phyloP scores from a whole-genome alignment of 169 alveolate genomes.

The Plasmodium reichenowi region DNA sequence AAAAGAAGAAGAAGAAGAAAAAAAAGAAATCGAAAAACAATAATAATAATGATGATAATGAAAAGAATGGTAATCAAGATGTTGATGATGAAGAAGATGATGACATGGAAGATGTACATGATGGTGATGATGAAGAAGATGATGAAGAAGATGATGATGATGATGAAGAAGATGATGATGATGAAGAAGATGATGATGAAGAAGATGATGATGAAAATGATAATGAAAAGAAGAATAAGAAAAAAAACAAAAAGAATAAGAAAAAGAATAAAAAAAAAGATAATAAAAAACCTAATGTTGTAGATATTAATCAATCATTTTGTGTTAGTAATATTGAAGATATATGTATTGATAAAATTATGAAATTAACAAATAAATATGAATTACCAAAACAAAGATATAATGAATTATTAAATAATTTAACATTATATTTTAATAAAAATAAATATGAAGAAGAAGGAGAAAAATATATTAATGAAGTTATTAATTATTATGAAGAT shows the following conservation, averaged over 20 bases:
- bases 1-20: conserved; percentile 48
- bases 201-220: conserved; percentile 11
- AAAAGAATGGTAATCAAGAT: conserved; percentile 1
- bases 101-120: background rate
- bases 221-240: background rate
- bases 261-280: conserved; percentile 61
- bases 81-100: background rate
- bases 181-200: conserved; percentile 25
- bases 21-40: conserved; percentile 15
- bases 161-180: conserved; percentile 12
- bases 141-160: conserved; percentile 4
- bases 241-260: conserved; percentile 2
- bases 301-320: conserved; percentile 71
- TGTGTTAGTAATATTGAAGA: conserved; percentile 75
- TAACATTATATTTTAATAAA: conserved; percentile 64
- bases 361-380: conserved; percentile 35
- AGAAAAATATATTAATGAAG: conserved; percentile 67
- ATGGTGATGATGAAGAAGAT: background rate
- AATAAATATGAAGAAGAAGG: conserved; percentile 76
- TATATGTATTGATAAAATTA: conserved; percentile 63
- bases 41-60: conserved; percentile 25
- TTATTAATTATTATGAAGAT: conserved; percentile 62
- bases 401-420: conserved; percentile 66
- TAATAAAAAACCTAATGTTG: conserved; percentile 37
- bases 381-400: conserved; percentile 52